phyloP scores from a whole-genome alignment of 1,284 basidiomycete species.

The Trichosporon coremiiforme region DNA sequence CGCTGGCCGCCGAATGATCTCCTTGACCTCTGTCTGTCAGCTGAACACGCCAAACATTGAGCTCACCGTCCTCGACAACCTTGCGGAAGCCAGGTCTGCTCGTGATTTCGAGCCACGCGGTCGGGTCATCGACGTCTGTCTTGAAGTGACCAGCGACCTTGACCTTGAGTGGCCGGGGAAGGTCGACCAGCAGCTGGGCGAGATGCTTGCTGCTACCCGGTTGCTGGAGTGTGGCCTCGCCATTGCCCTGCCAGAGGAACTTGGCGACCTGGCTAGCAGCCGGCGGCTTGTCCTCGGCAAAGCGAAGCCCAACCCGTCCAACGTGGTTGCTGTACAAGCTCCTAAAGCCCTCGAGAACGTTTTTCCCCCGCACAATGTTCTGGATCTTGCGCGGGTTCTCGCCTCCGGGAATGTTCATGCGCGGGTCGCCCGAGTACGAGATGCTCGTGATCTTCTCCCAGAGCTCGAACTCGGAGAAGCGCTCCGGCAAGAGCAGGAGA shows the following conservation, averaged over 20 bases:
- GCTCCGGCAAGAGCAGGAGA: conserved; percentile 63
- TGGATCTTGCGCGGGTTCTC: conserved; percentile 94
- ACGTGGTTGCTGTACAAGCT: conserved; percentile 81
- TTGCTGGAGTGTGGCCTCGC: conserved; percentile 58
- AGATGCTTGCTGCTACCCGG: conserved; percentile 67
- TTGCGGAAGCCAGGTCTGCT: conserved; percentile 64
- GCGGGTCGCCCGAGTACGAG: conserved; percentile 80
- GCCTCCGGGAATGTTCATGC: conserved; percentile 84
- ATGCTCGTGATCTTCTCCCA: conserved; percentile 85
- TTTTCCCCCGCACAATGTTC: conserved; percentile 84
- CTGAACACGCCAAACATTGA: background rate
- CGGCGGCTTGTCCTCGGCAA: conserved; percentile 27
- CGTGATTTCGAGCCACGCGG: conserved; percentile 74
- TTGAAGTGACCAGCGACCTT: conserved; percentile 32
- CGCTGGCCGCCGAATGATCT: conserved; percentile 79
- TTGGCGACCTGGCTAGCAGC: conserved; percentile 27
- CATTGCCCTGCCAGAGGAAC: conserved; percentile 13
- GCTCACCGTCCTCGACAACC: conserved; percentile 65
- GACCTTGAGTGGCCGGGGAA: conserved; percentile 66
- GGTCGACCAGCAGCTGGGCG: conserved; percentile 71
- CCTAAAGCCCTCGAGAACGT: conserved; percentile 71
- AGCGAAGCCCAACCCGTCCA: conserved; percentile 59
- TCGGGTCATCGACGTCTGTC: conserved; percentile 62
- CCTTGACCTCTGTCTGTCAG: conserved; percentile 64
- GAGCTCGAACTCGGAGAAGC: conserved; percentile 75